A percentile compares a stretch with the other conserved stretches of the same genome.
phyloP scores from a whole-genome alignment of 129 eudicot species.

The Chrysanthemum seticuspe region DNA sequence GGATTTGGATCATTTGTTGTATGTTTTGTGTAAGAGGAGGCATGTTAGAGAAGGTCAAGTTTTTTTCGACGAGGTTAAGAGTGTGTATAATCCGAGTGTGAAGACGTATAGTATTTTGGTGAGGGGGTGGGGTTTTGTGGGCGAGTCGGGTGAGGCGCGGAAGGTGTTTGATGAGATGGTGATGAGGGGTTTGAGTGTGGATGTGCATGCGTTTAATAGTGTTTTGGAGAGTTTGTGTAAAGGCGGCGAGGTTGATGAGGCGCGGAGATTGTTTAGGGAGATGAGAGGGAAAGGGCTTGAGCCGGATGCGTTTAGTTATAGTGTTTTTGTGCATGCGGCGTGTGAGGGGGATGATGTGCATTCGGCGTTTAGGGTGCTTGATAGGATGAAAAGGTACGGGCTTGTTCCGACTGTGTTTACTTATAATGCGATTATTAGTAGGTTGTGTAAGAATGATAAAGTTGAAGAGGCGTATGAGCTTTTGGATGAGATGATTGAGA shows the following conservation, averaged over 20 bases:
- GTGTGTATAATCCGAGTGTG: conserved; percentile 32
- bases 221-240: conserved; percentile 71
- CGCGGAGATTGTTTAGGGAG: conserved; percentile 51
- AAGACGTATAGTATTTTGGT: conserved; percentile 78
- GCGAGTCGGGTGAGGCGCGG: conserved; percentile 50
- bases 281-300: conserved; percentile 61
- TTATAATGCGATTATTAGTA: conserved; percentile 61
- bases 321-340: conserved; percentile 67
- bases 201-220: conserved; percentile 78
- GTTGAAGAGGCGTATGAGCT: conserved; percentile 72
- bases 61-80: conserved; percentile 61
- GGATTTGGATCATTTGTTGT: conserved; percentile 76
- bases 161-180: conserved; percentile 89
- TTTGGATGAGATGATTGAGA: conserved; percentile 69
- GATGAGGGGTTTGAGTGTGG: conserved; percentile 54
- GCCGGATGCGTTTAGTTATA: conserved; percentile 74
- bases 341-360: conserved; percentile 62
- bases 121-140: conserved; percentile 74
- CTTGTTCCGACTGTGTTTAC: conserved; percentile 81
- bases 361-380: conserved; percentile 70
- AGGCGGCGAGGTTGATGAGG: conserved; percentile 68
- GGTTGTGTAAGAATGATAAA: conserved; percentile 53
- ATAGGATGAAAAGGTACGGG: conserved; percentile 68
- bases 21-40: conserved; percentile 66
- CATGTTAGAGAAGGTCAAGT: conserved; percentile 72